phyloP scores from a whole-genome alignment of 2,329 filamentous ascomycete genomes.

The Neonectria hederae region DNA sequence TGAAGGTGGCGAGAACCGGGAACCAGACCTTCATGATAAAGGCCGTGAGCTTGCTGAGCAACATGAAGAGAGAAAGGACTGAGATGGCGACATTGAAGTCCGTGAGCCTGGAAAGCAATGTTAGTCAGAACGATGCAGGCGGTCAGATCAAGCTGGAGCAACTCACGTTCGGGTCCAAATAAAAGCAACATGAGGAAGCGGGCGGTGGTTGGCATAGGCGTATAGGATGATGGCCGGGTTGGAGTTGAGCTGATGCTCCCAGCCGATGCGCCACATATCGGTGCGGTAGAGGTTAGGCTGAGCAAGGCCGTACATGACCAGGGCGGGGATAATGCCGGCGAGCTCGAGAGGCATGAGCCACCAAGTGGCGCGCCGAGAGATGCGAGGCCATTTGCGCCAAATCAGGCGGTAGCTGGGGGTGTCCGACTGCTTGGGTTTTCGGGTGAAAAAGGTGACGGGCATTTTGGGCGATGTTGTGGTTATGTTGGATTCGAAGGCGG shows the following conservation, averaged over 20 bases:
- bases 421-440: constrained; percentile 29
- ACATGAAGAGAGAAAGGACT: constrained; percentile 78
- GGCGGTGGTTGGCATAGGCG: constrained; percentile 75
- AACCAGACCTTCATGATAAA: constrained; percentile 77
- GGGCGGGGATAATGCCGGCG: constrained; percentile 67
- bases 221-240: constrained; percentile 75
- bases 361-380: constrained; percentile 63
- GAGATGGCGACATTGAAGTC: constrained; percentile 81
- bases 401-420: constrained; percentile 61
- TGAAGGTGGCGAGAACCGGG: constrained; percentile 69
- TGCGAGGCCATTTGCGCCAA: constrained; percentile 65
- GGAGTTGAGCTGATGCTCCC: constrained; percentile 77
- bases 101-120: constrained; percentile 65
- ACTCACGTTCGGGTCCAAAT: constrained; percentile 80
- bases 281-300: constrained; percentile 78
- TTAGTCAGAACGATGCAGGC: constrained; percentile 4
- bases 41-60: constrained; percentile 74
- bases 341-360: constrained; percentile 74
- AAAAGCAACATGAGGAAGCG: constrained; percentile 69
- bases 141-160: background rate
- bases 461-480: constrained; percentile 24
- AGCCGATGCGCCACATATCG: constrained; percentile 77
- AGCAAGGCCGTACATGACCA: constrained; percentile 77
- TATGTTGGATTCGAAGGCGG: background rate
- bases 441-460: constrained; percentile 36